A percentile compares a stretch with the other conserved stretches of the same genome.
Conservation (phyloP, 495 filamentous ascomycete species). For the Xylaria scruposa region DNA sequence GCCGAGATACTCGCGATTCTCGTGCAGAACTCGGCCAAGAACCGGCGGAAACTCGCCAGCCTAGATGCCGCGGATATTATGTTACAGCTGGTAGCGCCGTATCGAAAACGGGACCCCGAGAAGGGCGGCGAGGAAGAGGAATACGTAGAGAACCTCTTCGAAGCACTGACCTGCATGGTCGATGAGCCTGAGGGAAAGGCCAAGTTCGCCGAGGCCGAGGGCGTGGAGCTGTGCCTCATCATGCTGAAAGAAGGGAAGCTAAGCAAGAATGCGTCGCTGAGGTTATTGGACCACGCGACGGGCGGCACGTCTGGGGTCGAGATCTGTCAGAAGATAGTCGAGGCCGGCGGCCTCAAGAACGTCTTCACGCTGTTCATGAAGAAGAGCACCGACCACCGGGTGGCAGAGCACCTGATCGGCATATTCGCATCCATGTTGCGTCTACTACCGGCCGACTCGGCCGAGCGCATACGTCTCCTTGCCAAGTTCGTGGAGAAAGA, state of each 20-base stretch:
- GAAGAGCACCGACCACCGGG: conserved; percentile 72
- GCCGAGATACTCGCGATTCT: conserved; percentile 92
- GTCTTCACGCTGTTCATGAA: conserved; percentile 91
- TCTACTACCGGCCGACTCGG: conserved; percentile 76
- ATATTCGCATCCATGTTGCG: conserved; percentile 88
- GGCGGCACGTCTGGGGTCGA: conserved; percentile 58
- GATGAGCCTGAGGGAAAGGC: conserved; percentile 77
- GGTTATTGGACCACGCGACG: conserved; percentile 84
- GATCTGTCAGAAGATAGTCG: conserved; percentile 78
- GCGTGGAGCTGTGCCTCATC: conserved; percentile 86
- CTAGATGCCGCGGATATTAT: conserved; percentile 79
- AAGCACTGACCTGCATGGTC: conserved; percentile 77
- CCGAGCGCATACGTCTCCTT: conserved; percentile 79
- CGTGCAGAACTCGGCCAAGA: conserved; percentile 64
- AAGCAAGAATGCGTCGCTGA: conserved; percentile 76
- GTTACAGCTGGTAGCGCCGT: conserved; percentile 84
- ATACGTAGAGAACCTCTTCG: conserved; percentile 92
- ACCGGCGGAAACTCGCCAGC: conserved; percentile 66
- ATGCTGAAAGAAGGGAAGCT: conserved; percentile 79
- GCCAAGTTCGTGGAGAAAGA: conserved; percentile 97
- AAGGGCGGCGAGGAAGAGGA: conserved; percentile 93
- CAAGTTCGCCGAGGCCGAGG: conserved; percentile 89
- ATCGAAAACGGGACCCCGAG: conserved; percentile 84
- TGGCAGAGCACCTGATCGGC: conserved; percentile 84
- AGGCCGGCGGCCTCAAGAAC: conserved; percentile 83